phyloP scores from a whole-genome alignment of 345 rosid species.

The Hypericum androsaemum region DNA sequence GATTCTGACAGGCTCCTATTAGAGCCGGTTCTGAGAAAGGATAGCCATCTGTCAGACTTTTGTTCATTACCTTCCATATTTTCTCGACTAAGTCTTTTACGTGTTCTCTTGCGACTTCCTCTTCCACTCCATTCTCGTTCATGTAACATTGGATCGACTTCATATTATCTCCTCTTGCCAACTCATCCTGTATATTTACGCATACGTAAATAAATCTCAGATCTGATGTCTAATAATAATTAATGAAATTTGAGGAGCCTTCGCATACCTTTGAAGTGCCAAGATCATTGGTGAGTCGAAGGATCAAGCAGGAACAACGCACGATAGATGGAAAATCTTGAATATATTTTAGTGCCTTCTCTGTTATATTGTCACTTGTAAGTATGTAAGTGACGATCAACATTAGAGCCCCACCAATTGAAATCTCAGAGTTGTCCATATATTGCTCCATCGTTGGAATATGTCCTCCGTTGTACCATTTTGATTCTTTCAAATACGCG shows the following conservation, averaged over 20 bases:
- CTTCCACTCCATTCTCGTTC: slow-evolving; percentile 15
- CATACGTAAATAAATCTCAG: background rate
- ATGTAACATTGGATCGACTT: slow-evolving; percentile 19
- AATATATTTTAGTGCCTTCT: background rate
- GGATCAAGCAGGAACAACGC: background rate
- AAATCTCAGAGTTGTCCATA: slow-evolving; percentile 11
- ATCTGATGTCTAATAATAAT: no score
- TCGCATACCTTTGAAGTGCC: slow-evolving; percentile 12
- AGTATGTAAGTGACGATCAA: no score
- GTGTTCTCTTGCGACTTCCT: slow-evolving; percentile 10
- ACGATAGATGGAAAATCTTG: background rate
- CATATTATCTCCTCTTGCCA: slow-evolving; percentile 18
- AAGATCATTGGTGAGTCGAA: slow-evolving; percentile 11
- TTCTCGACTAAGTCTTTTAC: slow-evolving; percentile 2
- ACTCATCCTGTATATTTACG: slow-evolving; percentile 7
- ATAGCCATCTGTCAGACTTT: background rate
- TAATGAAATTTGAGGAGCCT: background rate
- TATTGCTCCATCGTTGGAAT: slow-evolving; percentile 14
- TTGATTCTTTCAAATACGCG: slow-evolving; percentile 8
- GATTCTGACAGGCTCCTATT: background rate
- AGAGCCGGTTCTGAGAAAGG: background rate
- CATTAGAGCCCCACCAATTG: no score
- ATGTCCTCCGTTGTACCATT: slow-evolving; percentile 4
- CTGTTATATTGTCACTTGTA: background rate
- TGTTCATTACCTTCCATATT: slow-evolving; percentile 19